Percentiles rank a stretch among this genome's conserved stretches.
phyloP scores from a whole-genome alignment of 2,329 filamentous ascomycete species.

The Ophiocordyceps australis region DNA sequence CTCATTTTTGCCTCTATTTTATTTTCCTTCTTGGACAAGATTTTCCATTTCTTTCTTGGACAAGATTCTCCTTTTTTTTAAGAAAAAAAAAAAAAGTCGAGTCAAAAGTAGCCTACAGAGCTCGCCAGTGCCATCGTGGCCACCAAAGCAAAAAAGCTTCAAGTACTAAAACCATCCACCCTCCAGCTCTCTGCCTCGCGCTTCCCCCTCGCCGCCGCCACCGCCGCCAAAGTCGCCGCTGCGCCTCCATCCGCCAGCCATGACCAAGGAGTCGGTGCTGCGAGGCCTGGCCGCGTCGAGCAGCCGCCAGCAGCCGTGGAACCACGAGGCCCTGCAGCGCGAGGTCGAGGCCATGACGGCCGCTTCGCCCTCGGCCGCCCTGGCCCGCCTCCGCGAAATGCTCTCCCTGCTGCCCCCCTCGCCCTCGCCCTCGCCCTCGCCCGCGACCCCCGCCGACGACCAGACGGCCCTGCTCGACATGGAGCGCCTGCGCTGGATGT shows the following conservation, averaged over 20 bases:
- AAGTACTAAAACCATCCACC: not conserved
- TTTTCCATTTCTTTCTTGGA: too few relatives aligned
- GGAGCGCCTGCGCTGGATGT: conserved; percentile 28
- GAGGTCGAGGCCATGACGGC: conserved; percentile 3
- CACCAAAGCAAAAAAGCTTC: not conserved
- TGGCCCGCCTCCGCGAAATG: conserved; percentile 5
- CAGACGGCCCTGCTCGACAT: conserved; percentile 8
- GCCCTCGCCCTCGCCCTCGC: not conserved
- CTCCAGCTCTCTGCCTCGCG: not conserved
- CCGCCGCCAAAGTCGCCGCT: conserved; percentile 5
- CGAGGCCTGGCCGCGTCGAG: not conserved
- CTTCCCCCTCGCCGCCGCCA: not conserved
- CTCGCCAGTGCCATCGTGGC: not conserved
- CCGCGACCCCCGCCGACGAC: not conserved
- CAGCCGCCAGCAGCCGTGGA: not conserved
- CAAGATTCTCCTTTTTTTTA: too few relatives aligned
- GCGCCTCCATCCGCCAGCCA: not conserved
- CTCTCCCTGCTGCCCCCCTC: not conserved
- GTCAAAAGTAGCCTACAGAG: too few relatives aligned
- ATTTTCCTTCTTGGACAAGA: too few relatives aligned
- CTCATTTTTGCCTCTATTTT: too few relatives aligned
- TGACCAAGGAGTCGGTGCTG: not conserved
- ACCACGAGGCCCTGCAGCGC: not conserved
- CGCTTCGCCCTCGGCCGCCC: conserved; percentile 3
- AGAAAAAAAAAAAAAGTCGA: too few relatives aligned